A percentile compares a stretch with the other conserved stretches of the same genome.
These are phyloP conservation scores for Emmonsiellopsis sp. DNA, from an alignment of 2,329 filamentous ascomycete species.

Conservation along the genomic window DNA sequence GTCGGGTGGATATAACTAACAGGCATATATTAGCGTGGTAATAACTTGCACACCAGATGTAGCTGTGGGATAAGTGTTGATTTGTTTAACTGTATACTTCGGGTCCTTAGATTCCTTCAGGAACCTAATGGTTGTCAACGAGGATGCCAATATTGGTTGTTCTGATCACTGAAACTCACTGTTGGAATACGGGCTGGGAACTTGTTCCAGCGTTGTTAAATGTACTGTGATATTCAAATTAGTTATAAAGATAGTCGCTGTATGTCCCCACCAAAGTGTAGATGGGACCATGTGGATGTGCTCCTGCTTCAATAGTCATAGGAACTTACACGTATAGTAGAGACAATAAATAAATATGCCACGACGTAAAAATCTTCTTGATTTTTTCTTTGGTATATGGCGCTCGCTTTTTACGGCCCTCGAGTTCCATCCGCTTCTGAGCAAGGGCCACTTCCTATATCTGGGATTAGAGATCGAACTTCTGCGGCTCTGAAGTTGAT, in stretches of 20 bases:
- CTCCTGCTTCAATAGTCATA: background rate
- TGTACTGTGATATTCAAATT: constrained; percentile 21
- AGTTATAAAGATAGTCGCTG: background rate
- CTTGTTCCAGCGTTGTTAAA: constrained; percentile 53
- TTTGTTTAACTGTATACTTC: constrained; percentile 37
- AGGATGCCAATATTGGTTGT: constrained; percentile 17
- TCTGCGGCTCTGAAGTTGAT: too few relatives aligned
- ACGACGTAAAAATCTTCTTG: constrained; percentile 52
- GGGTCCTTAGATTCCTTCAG: constrained; percentile 34
- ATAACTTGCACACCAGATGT: constrained; percentile 48
- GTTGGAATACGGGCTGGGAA: constrained; percentile 48
- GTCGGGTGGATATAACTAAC: constrained; percentile 10
- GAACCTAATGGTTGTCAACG: constrained; percentile 14
- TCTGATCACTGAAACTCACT: constrained; percentile 19
- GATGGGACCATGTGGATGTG: background rate
- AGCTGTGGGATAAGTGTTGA: constrained; percentile 52
- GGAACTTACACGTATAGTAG: constrained; percentile 46
- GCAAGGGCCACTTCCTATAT: constrained; percentile 37
- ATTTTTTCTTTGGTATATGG: constrained; percentile 46
- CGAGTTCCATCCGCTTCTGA: constrained; percentile 42
- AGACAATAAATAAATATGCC: constrained; percentile 55
- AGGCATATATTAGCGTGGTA: constrained; percentile 55
- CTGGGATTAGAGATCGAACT: background rate
- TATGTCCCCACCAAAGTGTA: background rate
- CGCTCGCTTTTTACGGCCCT: constrained; percentile 37